Base-by-base conservation (phyloP, 192 early-diverging fungal genomes). In the Coemansia nantahalensis region DNA sequence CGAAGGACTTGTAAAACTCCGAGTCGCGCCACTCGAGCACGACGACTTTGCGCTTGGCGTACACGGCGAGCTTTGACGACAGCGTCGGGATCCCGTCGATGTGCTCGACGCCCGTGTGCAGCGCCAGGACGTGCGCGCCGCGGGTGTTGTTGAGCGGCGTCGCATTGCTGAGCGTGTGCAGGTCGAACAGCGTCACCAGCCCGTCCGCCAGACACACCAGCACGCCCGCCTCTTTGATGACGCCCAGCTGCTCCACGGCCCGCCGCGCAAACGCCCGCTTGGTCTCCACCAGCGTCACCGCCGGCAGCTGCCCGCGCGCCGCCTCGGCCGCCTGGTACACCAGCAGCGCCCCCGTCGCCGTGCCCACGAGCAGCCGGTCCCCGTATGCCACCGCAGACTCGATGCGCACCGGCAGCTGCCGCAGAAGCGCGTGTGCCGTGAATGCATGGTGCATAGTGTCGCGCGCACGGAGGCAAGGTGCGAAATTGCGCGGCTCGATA, bases 391-490 rank as follows among this genome's bases (percentile, higher is more conserved):
- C 82, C 14, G 86, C 85, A 31, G 86, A 82, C 56, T 88, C 88
- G 44, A 90, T 83, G 59, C 80, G 82, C 51, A 79, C 79, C 2
- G 77, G 79, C 33, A 90, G 65, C 62, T 88, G 86, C 51, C 86
- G 84, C 31, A 90, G 73, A 49, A 86, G 83, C 41, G 85, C 81
- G 24, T 81, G 83, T 45, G 87, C 80, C 59, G 85, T 80, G 58
- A 90, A 90, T 39, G 88, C 88, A 76, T 88, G 81, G 72, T 86
- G 85, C 88, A 90, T 90, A 59, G 57, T 59, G 26, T n/a, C n/a
- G n/a, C n/a, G n/a, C n/a, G n/a, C n/a, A n/a, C n/a, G n/a, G n/a
- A n/a, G n/a, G n/a, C n/a, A n/a, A n/a, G n/a, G n/a, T n/a, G n/a
- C n/a, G n/a, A n/a, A n/a, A n/a, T n/a, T n/a, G n/a, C n/a, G n/a